These are phyloP conservation scores for Solanum arcanum DNA, from an alignment of 257 asterid species.

Conservation along the genomic window DNA sequence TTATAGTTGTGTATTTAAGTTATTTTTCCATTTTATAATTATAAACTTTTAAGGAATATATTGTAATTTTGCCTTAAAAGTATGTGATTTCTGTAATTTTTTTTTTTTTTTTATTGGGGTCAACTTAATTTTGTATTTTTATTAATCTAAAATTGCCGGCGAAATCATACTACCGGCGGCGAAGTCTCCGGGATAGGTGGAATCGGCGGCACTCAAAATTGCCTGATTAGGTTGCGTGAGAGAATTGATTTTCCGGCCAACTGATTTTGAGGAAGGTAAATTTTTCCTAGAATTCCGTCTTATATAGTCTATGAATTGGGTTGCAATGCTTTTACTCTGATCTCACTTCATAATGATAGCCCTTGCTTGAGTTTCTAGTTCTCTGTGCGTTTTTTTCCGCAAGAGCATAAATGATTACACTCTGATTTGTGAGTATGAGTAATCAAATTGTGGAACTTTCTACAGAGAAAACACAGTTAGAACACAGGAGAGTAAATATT, in stretches of 20 bases:
- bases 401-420: not conserved
- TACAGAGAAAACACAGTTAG: not conserved
- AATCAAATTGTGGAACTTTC: not conserved
- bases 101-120: no score
- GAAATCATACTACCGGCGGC: not conserved
- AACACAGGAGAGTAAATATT: not conserved
- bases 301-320: not conserved
- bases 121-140: no score
- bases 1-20: no score
- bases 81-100: no score
- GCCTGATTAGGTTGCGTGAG: not conserved
- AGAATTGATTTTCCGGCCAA: not conserved
- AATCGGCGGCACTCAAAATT: not conserved
- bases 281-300: not conserved
- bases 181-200: not conserved
- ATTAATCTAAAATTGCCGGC: not conserved
- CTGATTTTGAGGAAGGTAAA: not conserved
- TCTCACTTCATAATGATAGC: not conserved
- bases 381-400: not conserved
- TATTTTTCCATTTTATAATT: no score
- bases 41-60: no score
- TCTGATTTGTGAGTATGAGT: not conserved
- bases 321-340: not conserved
- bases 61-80: no score
- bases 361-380: not conserved